phyloP scores from a whole-genome alignment of 805 yeast species.

The Saturnispora ahearnii region DNA sequence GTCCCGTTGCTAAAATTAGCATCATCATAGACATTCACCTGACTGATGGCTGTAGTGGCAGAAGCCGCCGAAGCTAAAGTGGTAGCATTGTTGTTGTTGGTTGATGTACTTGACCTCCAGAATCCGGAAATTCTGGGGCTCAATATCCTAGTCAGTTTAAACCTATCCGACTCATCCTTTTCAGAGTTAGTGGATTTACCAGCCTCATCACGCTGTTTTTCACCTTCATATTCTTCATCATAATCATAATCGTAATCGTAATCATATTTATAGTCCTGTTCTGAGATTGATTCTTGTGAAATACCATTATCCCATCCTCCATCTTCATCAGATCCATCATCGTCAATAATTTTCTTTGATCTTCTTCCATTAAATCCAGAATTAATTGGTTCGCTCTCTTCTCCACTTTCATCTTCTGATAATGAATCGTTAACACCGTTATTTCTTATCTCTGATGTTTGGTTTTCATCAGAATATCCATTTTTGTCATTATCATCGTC shows the following conservation, averaged over 20 bases:
- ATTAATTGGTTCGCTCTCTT: slow-evolving; percentile 11
- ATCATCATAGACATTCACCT: background rate
- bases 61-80: background rate
- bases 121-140: slow-evolving; percentile 1
- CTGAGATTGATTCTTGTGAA: background rate
- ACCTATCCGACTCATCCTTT: background rate
- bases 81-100: background rate
- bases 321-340: slow-evolving; percentile 22
- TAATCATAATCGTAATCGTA: slow-evolving; percentile 15
- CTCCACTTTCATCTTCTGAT: background rate
- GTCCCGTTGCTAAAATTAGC: background rate
- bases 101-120: background rate
- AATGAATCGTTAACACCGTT: too few relatives aligned
- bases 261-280: background rate
- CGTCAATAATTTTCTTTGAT: slow-evolving; percentile 12
- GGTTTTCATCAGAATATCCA: slow-evolving; percentile 18
- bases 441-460: too few relatives aligned
- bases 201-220: slow-evolving; percentile 18
- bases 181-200: background rate
- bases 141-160: background rate
- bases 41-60: slow-evolving; percentile 1
- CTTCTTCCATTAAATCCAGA: background rate
- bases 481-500: slow-evolving; percentile 40
- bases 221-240: slow-evolving; percentile 25
- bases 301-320: slow-evolving; percentile 11